Conservation (phyloP, 768 basidiomycete genomes). For the Boletellus emodensis region DNA sequence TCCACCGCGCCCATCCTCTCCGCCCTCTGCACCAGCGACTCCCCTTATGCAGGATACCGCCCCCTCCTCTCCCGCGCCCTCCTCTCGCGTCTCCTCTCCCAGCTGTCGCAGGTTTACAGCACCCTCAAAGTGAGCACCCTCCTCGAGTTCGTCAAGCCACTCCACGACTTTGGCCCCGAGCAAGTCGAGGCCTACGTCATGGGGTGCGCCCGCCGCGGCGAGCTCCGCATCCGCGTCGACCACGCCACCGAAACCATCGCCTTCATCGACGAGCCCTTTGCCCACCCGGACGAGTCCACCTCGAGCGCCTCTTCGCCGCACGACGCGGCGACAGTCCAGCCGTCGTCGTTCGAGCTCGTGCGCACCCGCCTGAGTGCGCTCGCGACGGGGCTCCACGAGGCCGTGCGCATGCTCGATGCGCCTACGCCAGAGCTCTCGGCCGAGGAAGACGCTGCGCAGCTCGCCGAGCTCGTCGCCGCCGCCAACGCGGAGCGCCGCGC, state of each 20-base stretch:
- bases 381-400: conserved; percentile 67
- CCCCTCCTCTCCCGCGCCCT: conserved; percentile 89
- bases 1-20: conserved; percentile 76
- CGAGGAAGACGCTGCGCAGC: conserved; percentile 44
- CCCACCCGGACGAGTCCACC: conserved; percentile 33
- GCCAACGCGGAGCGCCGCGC: conserved; percentile 74
- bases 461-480: conserved; percentile 56
- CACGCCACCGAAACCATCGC: conserved; percentile 81
- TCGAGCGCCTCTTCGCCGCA: conserved; percentile 16
- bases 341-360: conserved; percentile 66
- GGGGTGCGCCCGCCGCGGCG: conserved; percentile 84
- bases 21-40: conserved; percentile 40
- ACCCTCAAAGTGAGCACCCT: conserved; percentile 78
- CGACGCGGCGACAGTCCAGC: conserved; percentile 57
- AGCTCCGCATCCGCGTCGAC: conserved; percentile 82
- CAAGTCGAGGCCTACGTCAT: conserved; percentile 90
- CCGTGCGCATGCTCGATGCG: conserved; percentile 54
- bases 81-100: conserved; percentile 84
- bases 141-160: conserved; percentile 72
- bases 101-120: conserved; percentile 90
- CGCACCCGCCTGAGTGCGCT: conserved; percentile 75
- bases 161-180: conserved; percentile 58
- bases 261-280: conserved; percentile 78
- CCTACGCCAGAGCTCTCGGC: conserved; percentile 33
- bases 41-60: conserved; percentile 74